These are phyloP conservation scores for Saturnispora sekii DNA, from an alignment of 805 yeast species.

Conservation along the genomic window DNA sequence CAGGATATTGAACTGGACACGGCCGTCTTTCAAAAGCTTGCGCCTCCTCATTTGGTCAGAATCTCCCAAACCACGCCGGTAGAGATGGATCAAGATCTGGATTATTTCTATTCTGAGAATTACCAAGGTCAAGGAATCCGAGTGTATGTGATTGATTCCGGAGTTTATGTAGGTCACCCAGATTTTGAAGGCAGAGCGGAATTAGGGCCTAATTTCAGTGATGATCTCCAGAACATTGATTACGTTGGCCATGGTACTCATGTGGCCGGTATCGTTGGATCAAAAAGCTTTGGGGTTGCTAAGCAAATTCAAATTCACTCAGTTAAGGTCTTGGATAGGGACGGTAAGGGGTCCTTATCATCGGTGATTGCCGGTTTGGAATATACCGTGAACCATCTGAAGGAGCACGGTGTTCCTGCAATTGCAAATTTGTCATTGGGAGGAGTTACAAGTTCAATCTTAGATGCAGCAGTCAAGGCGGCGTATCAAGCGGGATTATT, in stretches of 20 bases:
- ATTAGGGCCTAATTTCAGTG: conserved; percentile 53
- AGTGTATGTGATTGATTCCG: conserved; percentile 80
- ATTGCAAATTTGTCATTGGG: conserved; percentile 81
- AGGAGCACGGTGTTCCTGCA: conserved; percentile 31
- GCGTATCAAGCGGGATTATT: conserved; percentile 66
- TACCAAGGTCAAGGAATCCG: conserved; percentile 50
- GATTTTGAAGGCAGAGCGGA: conserved; percentile 55
- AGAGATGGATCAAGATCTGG: conserved; percentile 19
- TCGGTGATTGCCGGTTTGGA: conserved; percentile 59
- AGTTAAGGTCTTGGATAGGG: conserved; percentile 59
- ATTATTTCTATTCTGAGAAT: conserved; percentile 39
- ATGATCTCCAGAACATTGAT: conserved; percentile 52
- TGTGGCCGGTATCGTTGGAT: conserved; percentile 83
- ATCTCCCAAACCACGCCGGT: conserved; percentile 39
- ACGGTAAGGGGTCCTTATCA: conserved; percentile 64
- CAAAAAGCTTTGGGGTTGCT: conserved; percentile 74
- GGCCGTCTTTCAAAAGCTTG: conserved; percentile 30
- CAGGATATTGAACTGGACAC: conserved; percentile 58
- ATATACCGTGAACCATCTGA: conserved; percentile 53
- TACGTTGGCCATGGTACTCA: conserved; percentile 87
- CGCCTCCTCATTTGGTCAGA: conserved; percentile 49
- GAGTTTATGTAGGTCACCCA: conserved; percentile 53
- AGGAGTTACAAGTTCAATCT: conserved; percentile 51
- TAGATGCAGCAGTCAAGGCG: conserved; percentile 69
- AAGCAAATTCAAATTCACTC: conserved; percentile 57